phyloP scores from a whole-genome alignment of 1,139 yeast genomes.

The Suhomyces yuchorum region DNA sequence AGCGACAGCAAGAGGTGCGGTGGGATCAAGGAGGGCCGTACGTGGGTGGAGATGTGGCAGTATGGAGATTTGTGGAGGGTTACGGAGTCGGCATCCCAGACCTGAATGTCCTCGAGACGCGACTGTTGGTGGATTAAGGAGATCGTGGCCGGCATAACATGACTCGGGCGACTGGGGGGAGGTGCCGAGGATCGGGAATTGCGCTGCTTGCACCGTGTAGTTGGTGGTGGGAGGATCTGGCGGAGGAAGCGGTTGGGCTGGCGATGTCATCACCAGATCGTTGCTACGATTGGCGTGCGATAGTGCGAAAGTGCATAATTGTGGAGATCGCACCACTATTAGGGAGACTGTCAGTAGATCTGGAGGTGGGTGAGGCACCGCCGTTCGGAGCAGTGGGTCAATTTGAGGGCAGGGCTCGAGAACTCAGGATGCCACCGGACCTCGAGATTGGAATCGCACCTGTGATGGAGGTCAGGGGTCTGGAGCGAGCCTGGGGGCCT shows the following conservation, averaged over 20 bases:
- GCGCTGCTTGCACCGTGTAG: background rate
- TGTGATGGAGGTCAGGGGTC: no score
- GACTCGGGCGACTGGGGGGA: constrained; percentile 11
- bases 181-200: background rate
- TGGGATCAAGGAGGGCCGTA: constrained; percentile 26
- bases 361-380: no score
- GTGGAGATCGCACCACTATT: background rate
- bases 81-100: constrained; percentile 22
- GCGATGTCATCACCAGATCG: background rate
- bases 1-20: constrained; percentile 29
- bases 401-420: no score
- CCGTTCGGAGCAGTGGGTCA: background rate
- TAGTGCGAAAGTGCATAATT: background rate
- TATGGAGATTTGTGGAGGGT: constrained; percentile 10
- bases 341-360: no score
- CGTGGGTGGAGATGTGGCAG: constrained; percentile 6
- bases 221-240: background rate
- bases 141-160: constrained; percentile 17
- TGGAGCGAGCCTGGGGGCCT: no score
- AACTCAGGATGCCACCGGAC: no score
- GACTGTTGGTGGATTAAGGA: constrained; percentile 13
- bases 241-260: background rate
- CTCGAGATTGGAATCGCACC: no score
- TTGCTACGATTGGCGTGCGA: background rate
- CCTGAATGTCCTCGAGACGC: constrained; percentile 26